Evolutionary conservation across 106 monocot species (phyloP).

Genomic region (Dactylorhiza incarnata): DNA sequence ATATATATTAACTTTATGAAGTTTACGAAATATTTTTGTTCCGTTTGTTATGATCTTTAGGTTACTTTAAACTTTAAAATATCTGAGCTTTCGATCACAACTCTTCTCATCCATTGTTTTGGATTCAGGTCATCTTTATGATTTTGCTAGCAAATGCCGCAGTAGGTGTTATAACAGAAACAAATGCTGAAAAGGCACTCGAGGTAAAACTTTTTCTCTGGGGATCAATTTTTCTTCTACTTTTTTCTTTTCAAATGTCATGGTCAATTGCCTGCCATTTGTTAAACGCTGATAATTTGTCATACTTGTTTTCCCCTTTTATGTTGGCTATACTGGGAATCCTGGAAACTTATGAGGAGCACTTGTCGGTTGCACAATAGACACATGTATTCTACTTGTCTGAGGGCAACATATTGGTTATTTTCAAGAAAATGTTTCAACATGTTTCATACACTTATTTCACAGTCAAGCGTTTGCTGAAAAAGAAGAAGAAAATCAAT

Average conservation of each 20-base stretch:
- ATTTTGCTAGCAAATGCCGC: conserved; percentile 98
- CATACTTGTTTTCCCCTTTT: not conserved
- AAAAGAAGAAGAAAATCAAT: not conserved
- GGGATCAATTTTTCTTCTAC: not conserved
- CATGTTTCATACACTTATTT: conserved; percentile 1
- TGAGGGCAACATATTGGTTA: not conserved
- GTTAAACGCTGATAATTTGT: not conserved
- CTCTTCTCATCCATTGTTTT: not conserved
- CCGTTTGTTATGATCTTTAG: not conserved
- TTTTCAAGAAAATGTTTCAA: not conserved
- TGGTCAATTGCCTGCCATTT: not conserved
- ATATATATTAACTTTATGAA: not conserved
- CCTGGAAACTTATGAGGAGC: not conserved
- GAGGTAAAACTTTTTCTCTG: conserved; percentile 34
- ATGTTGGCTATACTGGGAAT: not conserved
- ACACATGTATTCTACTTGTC: not conserved
- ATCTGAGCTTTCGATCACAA: not conserved
- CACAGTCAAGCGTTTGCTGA: not conserved
- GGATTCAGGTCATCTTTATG: conserved; percentile 78
- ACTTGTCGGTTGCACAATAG: not conserved
- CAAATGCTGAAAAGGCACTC: conserved; percentile 98
- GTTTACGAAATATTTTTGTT: not conserved
- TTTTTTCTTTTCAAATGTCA: not conserved
- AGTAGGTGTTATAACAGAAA: conserved; percentile 99
- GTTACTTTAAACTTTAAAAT: not conserved